These are phyloP conservation scores for Dactylellina leptospora DNA, from an alignment of 2,329 filamentous ascomycete genomes.

Conservation along the genomic window DNA sequence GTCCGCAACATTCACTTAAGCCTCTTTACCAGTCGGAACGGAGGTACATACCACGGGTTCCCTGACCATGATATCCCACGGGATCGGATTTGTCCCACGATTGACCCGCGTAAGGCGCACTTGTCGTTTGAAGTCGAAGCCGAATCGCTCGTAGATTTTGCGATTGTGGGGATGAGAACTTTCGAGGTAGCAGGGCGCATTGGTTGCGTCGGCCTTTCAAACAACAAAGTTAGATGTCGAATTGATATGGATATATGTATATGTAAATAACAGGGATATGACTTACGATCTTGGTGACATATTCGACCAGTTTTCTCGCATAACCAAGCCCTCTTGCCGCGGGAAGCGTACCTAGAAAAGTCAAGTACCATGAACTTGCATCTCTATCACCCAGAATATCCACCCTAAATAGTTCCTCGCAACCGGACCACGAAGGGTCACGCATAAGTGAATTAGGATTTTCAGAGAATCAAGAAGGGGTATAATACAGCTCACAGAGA, in stretches of 20 bases:
- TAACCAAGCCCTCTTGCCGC: constrained; percentile 76
- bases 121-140: constrained; percentile 71
- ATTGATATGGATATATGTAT: background rate
- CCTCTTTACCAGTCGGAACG: constrained; percentile 54
- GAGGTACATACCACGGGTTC: constrained; percentile 66
- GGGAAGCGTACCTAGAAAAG: constrained; percentile 81
- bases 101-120: constrained; percentile 68
- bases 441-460: constrained; percentile 54
- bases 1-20: constrained; percentile 55
- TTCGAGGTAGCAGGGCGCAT: constrained; percentile 76
- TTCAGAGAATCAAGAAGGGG: constrained; percentile 52
- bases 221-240: constrained; percentile 6
- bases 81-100: constrained; percentile 66
- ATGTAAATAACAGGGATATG: background rate
- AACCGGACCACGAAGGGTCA: constrained; percentile 50
- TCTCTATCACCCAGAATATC: constrained; percentile 74
- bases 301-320: constrained; percentile 73
- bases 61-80: constrained; percentile 81
- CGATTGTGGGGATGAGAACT: constrained; percentile 75
- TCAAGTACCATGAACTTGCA: constrained; percentile 78
- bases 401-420: constrained; percentile 51
- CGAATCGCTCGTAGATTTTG: constrained; percentile 77
- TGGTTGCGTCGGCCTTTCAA: constrained; percentile 73
- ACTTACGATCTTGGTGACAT: constrained; percentile 72
- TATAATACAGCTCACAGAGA: constrained; percentile 49